A percentile compares a stretch with the other conserved stretches of the same genome.
These are phyloP conservation scores for Rubus idaeus DNA, from an alignment of 306 rosid species.

Conservation along the genomic window DNA sequence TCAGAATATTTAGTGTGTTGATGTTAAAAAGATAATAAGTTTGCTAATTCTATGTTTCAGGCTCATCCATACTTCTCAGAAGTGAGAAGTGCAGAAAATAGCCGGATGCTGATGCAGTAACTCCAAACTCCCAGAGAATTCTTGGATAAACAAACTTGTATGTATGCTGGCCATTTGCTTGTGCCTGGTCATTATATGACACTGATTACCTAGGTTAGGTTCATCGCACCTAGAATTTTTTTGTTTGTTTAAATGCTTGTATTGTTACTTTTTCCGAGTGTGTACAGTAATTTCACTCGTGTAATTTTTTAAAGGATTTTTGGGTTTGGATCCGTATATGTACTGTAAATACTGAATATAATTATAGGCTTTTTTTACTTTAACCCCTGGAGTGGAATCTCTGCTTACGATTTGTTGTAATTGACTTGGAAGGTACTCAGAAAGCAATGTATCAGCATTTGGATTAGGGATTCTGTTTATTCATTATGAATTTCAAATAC, in stretches of 20 bases:
- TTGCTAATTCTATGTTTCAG: constrained; percentile 26
- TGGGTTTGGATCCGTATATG: neutral
- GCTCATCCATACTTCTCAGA: constrained; percentile 52
- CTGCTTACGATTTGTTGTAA: neutral
- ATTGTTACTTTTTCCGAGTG: neutral
- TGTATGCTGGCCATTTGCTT: neutral
- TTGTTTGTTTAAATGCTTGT: neutral
- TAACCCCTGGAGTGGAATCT: neutral
- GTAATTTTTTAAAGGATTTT: neutral
- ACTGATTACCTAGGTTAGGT: constrained; percentile 13
- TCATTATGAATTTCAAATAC: neutral
- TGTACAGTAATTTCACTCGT: neutral
- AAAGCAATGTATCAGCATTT: constrained; percentile 1
- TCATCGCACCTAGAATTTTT: constrained; percentile 1
- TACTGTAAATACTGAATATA: neutral
- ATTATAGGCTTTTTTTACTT: neutral
- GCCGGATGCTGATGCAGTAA: constrained; percentile 39
- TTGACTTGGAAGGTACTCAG: neutral
- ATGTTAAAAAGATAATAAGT: neutral
- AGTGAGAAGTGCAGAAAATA: constrained; percentile 51
- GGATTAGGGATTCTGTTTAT: neutral
- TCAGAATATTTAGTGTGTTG: neutral
- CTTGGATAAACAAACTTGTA: constrained; percentile 3
- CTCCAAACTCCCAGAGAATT: neutral
- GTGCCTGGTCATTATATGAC: neutral